phyloP scores from a whole-genome alignment of 2,329 filamentous ascomycete species.

The Monosporascus sp. region DNA sequence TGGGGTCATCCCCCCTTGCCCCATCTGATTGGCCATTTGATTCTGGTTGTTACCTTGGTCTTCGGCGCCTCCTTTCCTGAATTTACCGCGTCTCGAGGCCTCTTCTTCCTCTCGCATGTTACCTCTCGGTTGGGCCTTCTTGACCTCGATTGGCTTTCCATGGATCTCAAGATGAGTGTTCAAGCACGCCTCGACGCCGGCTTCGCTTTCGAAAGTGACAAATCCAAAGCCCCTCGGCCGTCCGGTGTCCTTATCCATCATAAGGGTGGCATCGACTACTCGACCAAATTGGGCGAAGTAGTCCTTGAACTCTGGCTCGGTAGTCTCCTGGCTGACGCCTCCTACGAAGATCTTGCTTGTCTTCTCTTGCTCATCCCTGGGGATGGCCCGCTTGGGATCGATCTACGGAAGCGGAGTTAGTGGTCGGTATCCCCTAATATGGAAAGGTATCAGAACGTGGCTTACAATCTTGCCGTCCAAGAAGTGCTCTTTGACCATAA shows the following conservation, averaged over 20 bases:
- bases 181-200: constrained; percentile 88
- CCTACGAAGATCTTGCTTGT: constrained; percentile 99
- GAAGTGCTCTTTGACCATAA: constrained; percentile 99
- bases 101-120: constrained; percentile 91
- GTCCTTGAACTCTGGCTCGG: constrained; percentile 90
- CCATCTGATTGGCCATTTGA: constrained; percentile 27
- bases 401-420: constrained; percentile 56
- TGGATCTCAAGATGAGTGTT: constrained; percentile 83
- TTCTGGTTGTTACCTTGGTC: constrained; percentile 25
- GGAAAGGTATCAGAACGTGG: constrained; percentile 10
- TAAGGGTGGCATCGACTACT: constrained; percentile 93
- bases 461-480: constrained; percentile 97
- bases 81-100: constrained; percentile 56
- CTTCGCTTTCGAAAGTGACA: constrained; percentile 95
- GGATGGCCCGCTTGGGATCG: constrained; percentile 95
- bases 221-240: constrained; percentile 94
- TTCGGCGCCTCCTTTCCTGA: constrained; percentile 50
- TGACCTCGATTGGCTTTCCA: constrained; percentile 95
- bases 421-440: not conserved
- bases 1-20: constrained; percentile 67
- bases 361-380: constrained; percentile 94
- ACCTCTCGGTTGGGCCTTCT: constrained; percentile 92
- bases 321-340: constrained; percentile 94
- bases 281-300: constrained; percentile 97
- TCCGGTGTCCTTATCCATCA: constrained; percentile 99